Base-by-base conservation (phyloP, 2,329 filamentous ascomycete species). In the Torrubiella hemipterigena region DNA sequence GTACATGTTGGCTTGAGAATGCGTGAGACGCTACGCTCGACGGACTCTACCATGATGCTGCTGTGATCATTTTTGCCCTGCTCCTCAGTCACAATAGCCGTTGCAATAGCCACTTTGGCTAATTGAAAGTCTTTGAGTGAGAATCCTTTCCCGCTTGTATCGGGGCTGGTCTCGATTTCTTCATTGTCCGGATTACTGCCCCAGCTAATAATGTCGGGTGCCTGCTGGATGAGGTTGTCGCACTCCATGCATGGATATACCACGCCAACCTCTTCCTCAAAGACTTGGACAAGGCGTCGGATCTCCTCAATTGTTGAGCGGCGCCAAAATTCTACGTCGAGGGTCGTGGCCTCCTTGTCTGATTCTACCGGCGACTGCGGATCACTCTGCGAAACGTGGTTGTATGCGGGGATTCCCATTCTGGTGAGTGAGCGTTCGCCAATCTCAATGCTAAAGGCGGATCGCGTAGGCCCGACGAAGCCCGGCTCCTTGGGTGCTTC, bases 181-280 rank as follows among this genome's bases (percentile, higher is more conserved):
- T 37, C 34, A 3, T 31, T 25, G 5, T 38, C 32, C 19, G 31
- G 17, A 5, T 26, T 31, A 1, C 47, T 41, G 2, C 51, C 42
- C 3, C 40, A 33, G 12, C 40, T 31, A 2, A 56, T 28, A 9
- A 56, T 49, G 6, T 48, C 41, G 4, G 43, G 33, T 0, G 48
- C 42, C 1, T 40, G 39, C 2, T 39, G 33, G 1, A 47, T 41
- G 2, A 55, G 43, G 7, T 50, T 45, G 3, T 38, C 38, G 0
- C 44, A 51, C 11, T 54, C 47, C 3, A 49, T 45, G 19, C 52
- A 56, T 0, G 54, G 54, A 20, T 56, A 55, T 0, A 57, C 46
- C 0, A 48, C 48, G 15, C 58, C 57, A 15, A 58, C 47, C 25
- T 59, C 56, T 23, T 61, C 57, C n/a, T 53, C 48, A 17, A 54